Evolutionary conservation across 768 basidiomycete genomes (phyloP).

Genomic region (Pholiota conissans): DNA sequence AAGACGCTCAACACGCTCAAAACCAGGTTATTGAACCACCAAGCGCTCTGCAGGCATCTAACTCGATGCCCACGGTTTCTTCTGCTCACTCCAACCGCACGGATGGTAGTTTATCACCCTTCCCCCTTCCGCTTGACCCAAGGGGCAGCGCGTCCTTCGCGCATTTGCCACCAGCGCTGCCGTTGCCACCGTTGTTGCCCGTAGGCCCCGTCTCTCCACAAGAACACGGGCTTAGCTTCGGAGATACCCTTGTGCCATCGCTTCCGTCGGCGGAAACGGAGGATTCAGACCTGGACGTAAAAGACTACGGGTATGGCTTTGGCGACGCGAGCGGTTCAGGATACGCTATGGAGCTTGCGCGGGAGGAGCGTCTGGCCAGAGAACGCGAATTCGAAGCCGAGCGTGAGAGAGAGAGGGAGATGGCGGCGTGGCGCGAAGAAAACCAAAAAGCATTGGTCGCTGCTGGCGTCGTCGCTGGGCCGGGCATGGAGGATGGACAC

Average conservation of each 20-base stretch:
- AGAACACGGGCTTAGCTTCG: background rate
- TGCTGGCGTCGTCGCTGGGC: background rate
- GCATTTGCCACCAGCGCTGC: conserved; percentile 1
- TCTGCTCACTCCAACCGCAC: background rate
- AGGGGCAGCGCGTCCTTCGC: conserved; percentile 6
- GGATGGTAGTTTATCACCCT: background rate
- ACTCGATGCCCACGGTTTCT: conserved; percentile 8
- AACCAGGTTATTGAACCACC: background rate
- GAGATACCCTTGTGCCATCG: background rate
- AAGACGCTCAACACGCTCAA: background rate
- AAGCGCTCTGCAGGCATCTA: background rate
- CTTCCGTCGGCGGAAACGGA: background rate
- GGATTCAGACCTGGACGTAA: conserved; percentile 49
- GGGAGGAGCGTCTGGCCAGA: conserved; percentile 27
- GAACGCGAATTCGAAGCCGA: conserved; percentile 11
- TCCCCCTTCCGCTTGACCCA: background rate
- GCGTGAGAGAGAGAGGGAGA: background rate
- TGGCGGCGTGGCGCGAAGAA: background rate
- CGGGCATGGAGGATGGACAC: background rate
- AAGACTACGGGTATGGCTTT: conserved; percentile 66
- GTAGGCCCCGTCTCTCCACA: background rate
- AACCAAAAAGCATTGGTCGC: background rate
- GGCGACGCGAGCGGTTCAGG: conserved; percentile 43
- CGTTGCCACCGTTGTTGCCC: background rate
- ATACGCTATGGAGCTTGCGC: conserved; percentile 27